Base-by-base conservation (phyloP, 352 stramenopile species). In the Phytophthora tentaculata region DNA sequence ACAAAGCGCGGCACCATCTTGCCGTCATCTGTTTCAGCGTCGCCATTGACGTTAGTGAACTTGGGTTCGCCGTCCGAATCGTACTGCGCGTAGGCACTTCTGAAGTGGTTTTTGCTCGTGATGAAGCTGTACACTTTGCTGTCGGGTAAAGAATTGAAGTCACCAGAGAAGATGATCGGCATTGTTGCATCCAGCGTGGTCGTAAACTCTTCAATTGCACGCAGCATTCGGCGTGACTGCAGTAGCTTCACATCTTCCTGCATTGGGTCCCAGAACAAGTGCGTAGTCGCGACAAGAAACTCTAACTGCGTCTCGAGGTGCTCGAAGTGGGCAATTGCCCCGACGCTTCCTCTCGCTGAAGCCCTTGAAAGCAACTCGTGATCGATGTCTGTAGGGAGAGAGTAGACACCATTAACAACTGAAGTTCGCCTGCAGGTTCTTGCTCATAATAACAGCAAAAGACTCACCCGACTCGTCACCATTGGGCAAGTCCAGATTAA, bases 221-320 rank as follows among this genome's bases (percentile, higher is more conserved):
- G 75, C 23, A 93, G 35, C 61, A 94, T 75, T 22, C 84, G 82
- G 14, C 74, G 76, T 2, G 71, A 81, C 59, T 95, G 88, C n/a
- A 91, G 71, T 19, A 94, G 58, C 58, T 95, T 95, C 7, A 95
- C 86, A 60, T 95, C 86, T 74, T 91, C 88, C 69, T 94, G 84
- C 55, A 75, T 65, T 3, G 88, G 88, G 43, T 95, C 86, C 88
- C 88, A 95, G 63, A 94, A 95, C 54, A 95, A 70, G 64, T 95
- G 88, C 20, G 88, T 93, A n/a, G 85, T 93, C n/a, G 83, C 83
- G 8, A 92, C 61, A 5, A 91, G 67, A 50, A 95, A 88, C 35
- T 78, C 67, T 1, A 81, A 64, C 19, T 70, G 59, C 3, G 60
- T 61, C n/a, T 71, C 48, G 5, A 64, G 4, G 45, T 79, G 68